A percentile compares a stretch with the other conserved stretches of the same genome.
phyloP scores from a whole-genome alignment of 768 basidiomycete genomes.

The Steccherinum ochraceum region DNA sequence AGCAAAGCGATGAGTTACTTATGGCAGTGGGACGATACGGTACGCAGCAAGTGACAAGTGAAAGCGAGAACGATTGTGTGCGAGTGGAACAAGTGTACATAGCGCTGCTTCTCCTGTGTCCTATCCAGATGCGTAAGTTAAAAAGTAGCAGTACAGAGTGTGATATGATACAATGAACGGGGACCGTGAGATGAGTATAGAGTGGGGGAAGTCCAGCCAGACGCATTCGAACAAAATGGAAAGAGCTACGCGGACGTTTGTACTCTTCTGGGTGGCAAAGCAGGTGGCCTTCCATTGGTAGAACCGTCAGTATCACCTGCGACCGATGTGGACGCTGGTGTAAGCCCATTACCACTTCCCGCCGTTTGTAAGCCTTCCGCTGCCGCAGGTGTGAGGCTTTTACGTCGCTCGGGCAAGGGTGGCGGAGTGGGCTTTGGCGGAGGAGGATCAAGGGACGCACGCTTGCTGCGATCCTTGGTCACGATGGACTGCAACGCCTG shows the following conservation, averaged over 20 bases:
- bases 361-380: not conserved
- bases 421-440: not conserved
- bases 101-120: not conserved
- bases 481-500: slow-evolving; percentile 54
- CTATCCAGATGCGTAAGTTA: not conserved
- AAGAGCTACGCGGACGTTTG: slow-evolving; percentile 9
- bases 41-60: not conserved
- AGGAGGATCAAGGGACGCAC: slow-evolving; percentile 17
- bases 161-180: slow-evolving; percentile 8
- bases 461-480: slow-evolving; percentile 24
- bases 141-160: slow-evolving; percentile 3
- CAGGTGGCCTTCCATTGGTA: slow-evolving; percentile 15
- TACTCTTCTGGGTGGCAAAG: slow-evolving; percentile 17
- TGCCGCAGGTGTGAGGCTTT: not conserved
- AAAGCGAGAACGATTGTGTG: not conserved
- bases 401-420: slow-evolving; percentile 9
- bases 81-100: not conserved
- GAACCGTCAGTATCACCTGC: not conserved
- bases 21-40: too few species aligned
- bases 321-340: too few species aligned
- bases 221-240: too few species aligned
- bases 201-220: too few species aligned
- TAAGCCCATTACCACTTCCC: not conserved
- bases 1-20: not conserved
- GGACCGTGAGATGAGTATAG: not conserved